Conservation (phyloP, 31 red algal genomes). For the Endocladia muricata region DNA sequence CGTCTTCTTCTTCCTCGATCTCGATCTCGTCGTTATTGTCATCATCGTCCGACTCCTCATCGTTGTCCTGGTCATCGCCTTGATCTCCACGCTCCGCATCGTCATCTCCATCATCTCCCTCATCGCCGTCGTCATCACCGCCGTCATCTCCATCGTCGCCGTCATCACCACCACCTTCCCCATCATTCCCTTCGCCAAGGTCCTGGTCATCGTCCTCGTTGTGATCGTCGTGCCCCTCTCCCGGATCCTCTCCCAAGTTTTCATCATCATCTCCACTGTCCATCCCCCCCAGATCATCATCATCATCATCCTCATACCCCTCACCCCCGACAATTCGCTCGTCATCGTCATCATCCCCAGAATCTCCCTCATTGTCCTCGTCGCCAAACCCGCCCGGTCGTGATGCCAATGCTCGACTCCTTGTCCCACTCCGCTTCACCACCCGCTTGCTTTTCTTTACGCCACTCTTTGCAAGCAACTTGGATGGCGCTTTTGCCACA, state of each 20-base stretch:
- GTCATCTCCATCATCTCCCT: constrained; percentile 24
- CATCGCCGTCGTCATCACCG: constrained; percentile 7
- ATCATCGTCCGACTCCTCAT: constrained; percentile 15
- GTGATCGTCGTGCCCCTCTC: background rate
- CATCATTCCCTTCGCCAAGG: constrained; percentile 18
- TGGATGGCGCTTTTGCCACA: background rate
- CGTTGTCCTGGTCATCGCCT: background rate
- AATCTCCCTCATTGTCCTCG: background rate
- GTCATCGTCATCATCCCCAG: constrained; percentile 18
- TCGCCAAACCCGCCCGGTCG: background rate
- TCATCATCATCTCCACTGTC: constrained; percentile 34
- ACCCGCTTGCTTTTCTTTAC: background rate
- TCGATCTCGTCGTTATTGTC: constrained; percentile 8
- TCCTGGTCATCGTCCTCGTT: background rate
- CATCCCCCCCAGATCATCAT: constrained; percentile 7
- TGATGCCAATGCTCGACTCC: background rate
- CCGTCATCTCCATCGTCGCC: constrained; percentile 1
- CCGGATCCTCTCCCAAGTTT: background rate
- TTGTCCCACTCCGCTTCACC: no score
- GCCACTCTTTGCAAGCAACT: background rate
- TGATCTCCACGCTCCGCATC: background rate
- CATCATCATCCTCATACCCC: constrained; percentile 23
- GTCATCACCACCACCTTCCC: constrained; percentile 4
- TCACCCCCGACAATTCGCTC: constrained; percentile 6
- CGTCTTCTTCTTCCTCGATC: constrained; percentile 17